phyloP scores from a whole-genome alignment of 371 early-diverging fungal species.

The Mortierella sp. region DNA sequence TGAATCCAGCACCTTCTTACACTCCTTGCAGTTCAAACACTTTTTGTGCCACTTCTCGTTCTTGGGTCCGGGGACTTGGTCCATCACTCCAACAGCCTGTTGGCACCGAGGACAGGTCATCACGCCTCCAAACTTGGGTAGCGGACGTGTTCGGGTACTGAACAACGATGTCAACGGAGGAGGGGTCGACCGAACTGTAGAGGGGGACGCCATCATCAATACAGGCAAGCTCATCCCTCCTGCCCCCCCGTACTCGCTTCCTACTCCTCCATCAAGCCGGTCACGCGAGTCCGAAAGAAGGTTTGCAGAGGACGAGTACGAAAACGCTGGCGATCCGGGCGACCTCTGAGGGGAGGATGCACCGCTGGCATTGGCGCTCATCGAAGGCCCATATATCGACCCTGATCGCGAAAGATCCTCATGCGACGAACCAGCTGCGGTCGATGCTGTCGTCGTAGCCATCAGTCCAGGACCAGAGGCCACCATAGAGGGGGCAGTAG shows the following conservation, averaged over 20 bases:
- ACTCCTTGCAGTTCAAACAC: constrained; percentile 66
- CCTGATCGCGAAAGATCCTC: constrained; percentile 29
- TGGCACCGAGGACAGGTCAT: constrained; percentile 68
- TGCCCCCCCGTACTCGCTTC: background rate
- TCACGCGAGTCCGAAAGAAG: constrained; percentile 14
- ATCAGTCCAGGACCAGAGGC: constrained; percentile 35
- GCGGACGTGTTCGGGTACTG: constrained; percentile 48
- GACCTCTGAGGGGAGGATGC: constrained; percentile 29
- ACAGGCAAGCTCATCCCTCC: constrained; percentile 23
- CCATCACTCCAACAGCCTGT: constrained; percentile 66
- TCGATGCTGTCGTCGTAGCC: background rate
- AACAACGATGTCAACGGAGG: constrained; percentile 51
- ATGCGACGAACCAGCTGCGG: background rate
- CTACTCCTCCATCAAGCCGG: background rate
- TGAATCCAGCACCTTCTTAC: constrained; percentile 71
- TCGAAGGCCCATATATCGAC: constrained; percentile 20
- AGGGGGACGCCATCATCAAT: constrained; percentile 43
- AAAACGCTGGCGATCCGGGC: constrained; percentile 31
- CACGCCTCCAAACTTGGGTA: constrained; percentile 69
- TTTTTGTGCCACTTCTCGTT: constrained; percentile 74
- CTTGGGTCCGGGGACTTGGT: constrained; percentile 69
- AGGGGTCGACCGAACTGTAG: constrained; percentile 25
- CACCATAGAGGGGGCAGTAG: constrained; percentile 26
- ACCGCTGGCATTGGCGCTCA: constrained; percentile 10
- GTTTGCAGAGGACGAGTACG: background rate